Evolutionary conservation across 768 basidiomycete genomes (phyloP).

Genomic region (Leccinum imitatum): DNA sequence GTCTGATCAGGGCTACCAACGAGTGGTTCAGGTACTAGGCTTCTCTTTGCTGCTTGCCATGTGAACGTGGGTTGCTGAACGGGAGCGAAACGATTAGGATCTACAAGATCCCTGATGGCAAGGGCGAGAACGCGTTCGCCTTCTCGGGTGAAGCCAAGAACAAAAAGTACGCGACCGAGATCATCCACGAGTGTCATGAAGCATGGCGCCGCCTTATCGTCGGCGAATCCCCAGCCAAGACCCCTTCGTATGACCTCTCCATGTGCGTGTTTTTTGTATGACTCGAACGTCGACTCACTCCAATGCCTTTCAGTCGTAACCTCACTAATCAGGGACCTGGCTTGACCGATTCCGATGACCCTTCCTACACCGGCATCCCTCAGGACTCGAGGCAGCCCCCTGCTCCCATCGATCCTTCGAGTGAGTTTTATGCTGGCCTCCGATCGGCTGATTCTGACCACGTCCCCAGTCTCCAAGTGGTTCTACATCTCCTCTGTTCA

Average conservation of each 20-base stretch:
- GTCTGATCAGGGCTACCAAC: constrained; percentile 94
- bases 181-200: constrained; percentile 98
- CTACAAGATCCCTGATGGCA: constrained; percentile 95
- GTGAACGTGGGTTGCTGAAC: neutral
- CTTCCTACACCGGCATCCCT: constrained; percentile 64
- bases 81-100: constrained; percentile 48
- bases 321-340: constrained; percentile 72
- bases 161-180: constrained; percentile 99
- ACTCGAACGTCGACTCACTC: neutral
- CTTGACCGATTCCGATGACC: constrained; percentile 60
- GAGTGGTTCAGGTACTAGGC: constrained; percentile 90
- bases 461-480: constrained; percentile 75
- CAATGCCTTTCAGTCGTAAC: constrained; percentile 60
- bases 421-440: constrained; percentile 44
- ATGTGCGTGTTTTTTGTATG: constrained; percentile 56
- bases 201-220: constrained; percentile 93
- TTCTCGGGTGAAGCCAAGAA: constrained; percentile 99
- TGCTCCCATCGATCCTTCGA: constrained; percentile 86
- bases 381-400: constrained; percentile 79
- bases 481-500: constrained; percentile 92
- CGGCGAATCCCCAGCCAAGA: constrained; percentile 77
- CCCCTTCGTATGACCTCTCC: constrained; percentile 69
- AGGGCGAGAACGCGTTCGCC: constrained; percentile 97
- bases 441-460: constrained; percentile 11
- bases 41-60: neutral